A percentile compares a stretch with the other conserved stretches of the same genome.
These are phyloP conservation scores for Calonectria leucothoes DNA, from an alignment of 2,329 filamentous ascomycete genomes.

Conservation along the genomic window DNA sequence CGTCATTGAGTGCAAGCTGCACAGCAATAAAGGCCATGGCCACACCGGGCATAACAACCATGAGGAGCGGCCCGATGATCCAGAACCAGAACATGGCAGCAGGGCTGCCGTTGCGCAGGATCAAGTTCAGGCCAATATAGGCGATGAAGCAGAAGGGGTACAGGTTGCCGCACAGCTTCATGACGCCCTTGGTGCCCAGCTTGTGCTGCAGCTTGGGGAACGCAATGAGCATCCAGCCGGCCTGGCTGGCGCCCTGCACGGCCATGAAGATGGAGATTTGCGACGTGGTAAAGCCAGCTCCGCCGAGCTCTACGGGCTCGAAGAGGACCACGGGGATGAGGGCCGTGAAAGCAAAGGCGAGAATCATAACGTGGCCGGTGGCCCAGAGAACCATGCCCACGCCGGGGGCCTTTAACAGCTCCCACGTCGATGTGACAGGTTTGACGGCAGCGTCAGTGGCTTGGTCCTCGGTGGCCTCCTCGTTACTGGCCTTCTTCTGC, in stretches of 20 bases:
- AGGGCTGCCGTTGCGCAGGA: conserved; percentile 50
- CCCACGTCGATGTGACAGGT: conserved; percentile 38
- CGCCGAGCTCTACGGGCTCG: conserved; percentile 71
- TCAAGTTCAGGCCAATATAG: conserved; percentile 67
- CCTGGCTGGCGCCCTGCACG: conserved; percentile 73
- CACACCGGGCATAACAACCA: conserved; percentile 69
- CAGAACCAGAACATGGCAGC: conserved; percentile 64
- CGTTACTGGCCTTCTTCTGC: conserved; percentile 15
- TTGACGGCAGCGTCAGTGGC: background rate
- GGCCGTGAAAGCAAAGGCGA: conserved; percentile 79
- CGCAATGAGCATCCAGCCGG: conserved; percentile 75
- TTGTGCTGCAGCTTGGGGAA: conserved; percentile 77
- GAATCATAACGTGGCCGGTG: conserved; percentile 74
- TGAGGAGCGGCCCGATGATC: conserved; percentile 55
- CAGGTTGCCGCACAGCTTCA: conserved; percentile 62
- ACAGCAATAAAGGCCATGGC: conserved; percentile 77
- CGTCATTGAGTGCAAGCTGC: conserved; percentile 81
- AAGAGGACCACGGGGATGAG: conserved; percentile 77
- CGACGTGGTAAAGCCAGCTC: conserved; percentile 70
- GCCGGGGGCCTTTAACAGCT: conserved; percentile 70
- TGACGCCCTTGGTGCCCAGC: conserved; percentile 73
- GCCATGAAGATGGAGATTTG: conserved; percentile 77
- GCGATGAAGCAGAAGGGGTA: conserved; percentile 75
- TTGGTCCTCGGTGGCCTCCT: background rate
- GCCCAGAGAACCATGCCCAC: conserved; percentile 74